Base-by-base conservation (phyloP, 306 rosid genomes). In the Vachellia collinsii region DNA sequence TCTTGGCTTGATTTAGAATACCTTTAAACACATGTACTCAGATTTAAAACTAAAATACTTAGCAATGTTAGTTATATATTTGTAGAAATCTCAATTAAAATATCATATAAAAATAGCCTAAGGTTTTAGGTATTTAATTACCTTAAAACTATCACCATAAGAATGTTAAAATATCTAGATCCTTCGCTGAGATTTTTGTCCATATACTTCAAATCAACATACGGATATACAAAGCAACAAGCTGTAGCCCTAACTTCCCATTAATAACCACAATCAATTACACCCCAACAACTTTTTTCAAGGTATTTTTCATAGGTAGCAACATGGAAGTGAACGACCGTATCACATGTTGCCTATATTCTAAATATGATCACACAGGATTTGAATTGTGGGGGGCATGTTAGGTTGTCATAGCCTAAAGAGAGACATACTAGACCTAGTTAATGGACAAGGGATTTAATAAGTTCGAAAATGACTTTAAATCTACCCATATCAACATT, bases 391-490 rank as follows among this genome's bases (percentile, higher is more conserved):
- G 63, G 62, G 62, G 63, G 61, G 22, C 58, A 70, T 44, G 75
- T 70, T 44, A 70, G 20, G 58, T 19, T 70, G 75, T 44, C 75
- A 22, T 14, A 17, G 16, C 17, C 38, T 17, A 72, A 72, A 34
- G 44, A 44, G 44, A 16, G 43, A 72, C 75, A 72, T 29, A 50
- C 14, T 34, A 29, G 62, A 72, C 44, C 25, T 1, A 11, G 42
- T 43, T 34, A 7, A 70, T 72, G 76, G 7, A 22, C 29, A 25
- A 38, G 44, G 63, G 19, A 72, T 47, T 62, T 23, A 25, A 50
- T 10, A 72, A 29, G 62, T 34, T 72, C 46, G 43, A 50, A 72
- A 72, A 72, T 72, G 44, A 72, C 44, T 50, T 17, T 16, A 34
- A 72, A 72, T 8, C 43, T 34, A 72, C 62, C 62, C 19, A 23